Percentiles rank a stretch among this genome's conserved stretches.
phyloP scores from a whole-genome alignment of 352 stramenopile species.

The Pythium dissimile region DNA sequence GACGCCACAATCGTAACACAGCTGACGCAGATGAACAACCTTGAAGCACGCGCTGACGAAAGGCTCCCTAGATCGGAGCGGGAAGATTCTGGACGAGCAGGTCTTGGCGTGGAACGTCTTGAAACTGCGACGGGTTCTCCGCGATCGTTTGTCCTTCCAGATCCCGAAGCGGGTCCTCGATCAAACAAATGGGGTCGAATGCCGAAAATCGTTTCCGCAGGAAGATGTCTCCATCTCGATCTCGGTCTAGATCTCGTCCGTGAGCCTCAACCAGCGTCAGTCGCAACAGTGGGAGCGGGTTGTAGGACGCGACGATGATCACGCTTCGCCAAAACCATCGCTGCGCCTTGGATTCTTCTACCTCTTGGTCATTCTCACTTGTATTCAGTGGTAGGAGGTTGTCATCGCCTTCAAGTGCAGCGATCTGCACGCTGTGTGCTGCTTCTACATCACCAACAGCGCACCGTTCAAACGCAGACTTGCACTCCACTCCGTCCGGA shows the following conservation, averaged over 20 bases:
- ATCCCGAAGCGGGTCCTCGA: background rate
- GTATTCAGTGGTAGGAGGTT: conserved; percentile 11
- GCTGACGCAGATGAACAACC: conserved; percentile 3
- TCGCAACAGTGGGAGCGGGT: conserved; percentile 15
- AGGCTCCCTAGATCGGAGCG: conserved; percentile 11
- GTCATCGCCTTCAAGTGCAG: background rate
- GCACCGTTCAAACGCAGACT: no score
- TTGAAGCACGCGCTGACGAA: conserved; percentile 20
- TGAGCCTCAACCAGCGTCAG: conserved; percentile 16
- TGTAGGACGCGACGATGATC: conserved; percentile 14
- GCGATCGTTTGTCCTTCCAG: background rate
- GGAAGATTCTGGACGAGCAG: conserved; percentile 10
- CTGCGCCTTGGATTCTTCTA: conserved; percentile 7
- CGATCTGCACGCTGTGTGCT: background rate
- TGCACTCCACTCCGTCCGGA: background rate
- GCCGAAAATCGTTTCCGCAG: background rate
- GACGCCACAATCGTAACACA: background rate
- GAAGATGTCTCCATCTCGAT: no score
- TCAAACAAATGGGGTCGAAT: background rate
- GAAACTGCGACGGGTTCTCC: background rate
- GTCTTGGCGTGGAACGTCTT: background rate
- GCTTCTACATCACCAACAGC: no score
- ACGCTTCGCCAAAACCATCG: conserved; percentile 2
- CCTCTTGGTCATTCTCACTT: conserved; percentile 9
- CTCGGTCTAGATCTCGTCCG: background rate